Evolutionary conservation across 2,329 filamentous ascomycete genomes (phyloP).

Genomic region (Erysiphe neolycopersici): DNA sequence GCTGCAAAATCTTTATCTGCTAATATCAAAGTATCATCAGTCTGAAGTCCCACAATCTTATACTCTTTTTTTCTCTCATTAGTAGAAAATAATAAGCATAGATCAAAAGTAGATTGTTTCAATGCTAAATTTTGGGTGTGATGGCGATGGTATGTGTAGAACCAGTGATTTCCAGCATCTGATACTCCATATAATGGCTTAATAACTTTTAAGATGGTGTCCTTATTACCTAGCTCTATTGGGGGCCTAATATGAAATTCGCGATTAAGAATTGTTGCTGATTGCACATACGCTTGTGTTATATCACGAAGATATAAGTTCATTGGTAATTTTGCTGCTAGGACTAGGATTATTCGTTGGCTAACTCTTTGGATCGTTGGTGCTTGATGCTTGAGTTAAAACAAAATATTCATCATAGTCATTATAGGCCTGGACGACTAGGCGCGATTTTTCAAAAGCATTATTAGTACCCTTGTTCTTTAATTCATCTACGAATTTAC

Average conservation of each 20-base stretch:
- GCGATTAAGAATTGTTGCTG: no score
- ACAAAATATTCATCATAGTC: slow-evolving; percentile 1
- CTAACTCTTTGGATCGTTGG: background rate
- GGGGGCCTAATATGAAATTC: no score
- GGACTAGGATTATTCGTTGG: background rate
- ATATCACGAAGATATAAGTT: no score
- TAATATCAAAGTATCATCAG: slow-evolving; percentile 2
- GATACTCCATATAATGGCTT: no score
- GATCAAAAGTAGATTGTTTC: slow-evolving; percentile 1
- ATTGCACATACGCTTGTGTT: no score
- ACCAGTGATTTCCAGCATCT: no score
- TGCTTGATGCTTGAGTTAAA: slow-evolving; percentile 3
- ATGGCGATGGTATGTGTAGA: no score
- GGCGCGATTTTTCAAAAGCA: slow-evolving; percentile 2
- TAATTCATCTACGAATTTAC: slow-evolving; percentile 2
- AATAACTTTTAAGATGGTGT: no score
- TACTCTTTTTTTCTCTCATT: background rate
- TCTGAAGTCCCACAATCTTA: slow-evolving; percentile 2
- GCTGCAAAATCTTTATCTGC: background rate
- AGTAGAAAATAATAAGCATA: background rate
- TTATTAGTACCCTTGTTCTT: slow-evolving; percentile 2
- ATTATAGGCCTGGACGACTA: slow-evolving; percentile 4
- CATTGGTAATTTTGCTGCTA: no score
- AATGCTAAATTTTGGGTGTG: no score
- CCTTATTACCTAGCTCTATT: no score